phyloP scores from a whole-genome alignment of 768 basidiomycete genomes.

The Glaciozyma antarctica region DNA sequence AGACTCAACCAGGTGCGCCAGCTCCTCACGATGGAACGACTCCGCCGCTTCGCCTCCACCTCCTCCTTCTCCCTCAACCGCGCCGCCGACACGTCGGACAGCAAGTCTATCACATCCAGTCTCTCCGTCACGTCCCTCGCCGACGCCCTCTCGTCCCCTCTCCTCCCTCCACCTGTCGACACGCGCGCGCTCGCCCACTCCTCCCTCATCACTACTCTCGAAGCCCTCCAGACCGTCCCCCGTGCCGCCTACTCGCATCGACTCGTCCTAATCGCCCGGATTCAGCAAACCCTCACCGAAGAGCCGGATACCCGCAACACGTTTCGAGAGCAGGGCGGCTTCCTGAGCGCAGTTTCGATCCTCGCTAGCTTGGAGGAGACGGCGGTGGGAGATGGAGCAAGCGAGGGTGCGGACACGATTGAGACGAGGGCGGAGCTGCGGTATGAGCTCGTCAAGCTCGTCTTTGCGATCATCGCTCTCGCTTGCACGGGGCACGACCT shows the following conservation, averaged over 20 bases:
- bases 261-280: neutral
- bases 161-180: neutral
- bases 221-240: neutral
- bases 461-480: conserved; percentile 3
- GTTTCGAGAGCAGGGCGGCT: neutral
- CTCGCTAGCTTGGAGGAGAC: neutral
- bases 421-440: neutral
- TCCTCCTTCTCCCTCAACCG: no score
- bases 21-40: no score
- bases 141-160: conserved; percentile 7
- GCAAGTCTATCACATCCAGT: neutral
- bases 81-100: no score
- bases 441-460: conserved; percentile 7
- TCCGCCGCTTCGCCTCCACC: no score
- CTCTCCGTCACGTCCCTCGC: neutral
- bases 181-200: neutral
- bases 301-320: neutral
- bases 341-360: conserved; percentile 3
- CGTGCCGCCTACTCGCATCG: neutral
- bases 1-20: no score
- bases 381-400: no score
- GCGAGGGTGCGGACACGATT: neutral
- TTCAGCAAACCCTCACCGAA: neutral
- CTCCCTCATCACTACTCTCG: conserved; percentile 3
- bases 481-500: conserved; percentile 1